A percentile compares a stretch with the other conserved stretches of the same genome.
Evolutionary conservation across 176 grass and related monocot genomes (phyloP).

Genomic region (Avena insularis): DNA sequence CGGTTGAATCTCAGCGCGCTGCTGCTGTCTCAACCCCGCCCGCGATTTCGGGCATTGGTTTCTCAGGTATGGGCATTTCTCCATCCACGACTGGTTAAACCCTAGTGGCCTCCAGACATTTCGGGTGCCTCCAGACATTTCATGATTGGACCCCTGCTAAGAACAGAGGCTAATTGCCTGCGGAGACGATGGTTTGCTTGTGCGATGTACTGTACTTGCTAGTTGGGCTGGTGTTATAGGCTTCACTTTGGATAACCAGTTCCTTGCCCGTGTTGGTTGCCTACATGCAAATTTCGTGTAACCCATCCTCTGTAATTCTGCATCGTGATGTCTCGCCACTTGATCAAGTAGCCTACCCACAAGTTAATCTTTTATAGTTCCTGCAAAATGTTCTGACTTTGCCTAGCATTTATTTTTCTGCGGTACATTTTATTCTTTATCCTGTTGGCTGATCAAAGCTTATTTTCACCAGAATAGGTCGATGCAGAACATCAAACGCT

Average conservation of each 20-base stretch:
- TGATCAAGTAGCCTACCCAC: not conserved
- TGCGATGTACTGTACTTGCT: not conserved
- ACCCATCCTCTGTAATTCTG: not conserved
- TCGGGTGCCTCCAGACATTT: too few relatives aligned
- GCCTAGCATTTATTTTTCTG: not conserved
- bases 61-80: not conserved
- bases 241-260: not conserved
- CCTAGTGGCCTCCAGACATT: not conserved
- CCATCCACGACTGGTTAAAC: not conserved
- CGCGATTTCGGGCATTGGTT: not conserved
- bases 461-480: not conserved
- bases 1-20: too few relatives aligned
- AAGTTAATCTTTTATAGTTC: not conserved
- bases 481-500: constrained; percentile 74
- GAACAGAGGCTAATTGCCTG: not conserved
- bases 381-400: not conserved
- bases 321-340: not conserved
- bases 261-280: not conserved
- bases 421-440: not conserved
- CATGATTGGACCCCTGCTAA: too few relatives aligned
- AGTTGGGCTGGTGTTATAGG: not conserved
- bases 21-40: not conserved
- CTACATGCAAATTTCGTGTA: not conserved
- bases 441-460: constrained; percentile 25
- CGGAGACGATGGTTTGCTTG: not conserved